Conservation (phyloP, 1,284 basidiomycete genomes). For the Somion occarium region DNA sequence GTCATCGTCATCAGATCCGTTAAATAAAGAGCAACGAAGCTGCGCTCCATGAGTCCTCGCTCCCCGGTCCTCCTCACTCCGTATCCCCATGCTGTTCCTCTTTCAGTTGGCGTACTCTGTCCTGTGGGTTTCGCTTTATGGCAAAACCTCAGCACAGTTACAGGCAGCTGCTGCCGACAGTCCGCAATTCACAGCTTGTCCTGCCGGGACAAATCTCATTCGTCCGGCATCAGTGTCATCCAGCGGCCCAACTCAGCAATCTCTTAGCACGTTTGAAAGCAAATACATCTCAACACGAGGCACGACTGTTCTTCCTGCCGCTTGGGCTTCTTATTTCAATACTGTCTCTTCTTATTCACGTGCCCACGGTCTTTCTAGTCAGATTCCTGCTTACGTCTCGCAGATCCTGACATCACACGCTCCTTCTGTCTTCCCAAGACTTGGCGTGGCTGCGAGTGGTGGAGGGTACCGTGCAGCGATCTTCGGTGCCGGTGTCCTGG, state of each 20-base stretch:
- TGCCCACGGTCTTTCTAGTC: not conserved
- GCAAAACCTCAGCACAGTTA: conserved; percentile 10
- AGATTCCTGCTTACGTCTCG: conserved; percentile 32
- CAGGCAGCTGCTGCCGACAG: conserved; percentile 20
- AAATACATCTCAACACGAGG: conserved; percentile 21
- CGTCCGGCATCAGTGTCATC: conserved; percentile 13
- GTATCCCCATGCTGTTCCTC: not conserved
- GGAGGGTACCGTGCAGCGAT: conserved; percentile 45
- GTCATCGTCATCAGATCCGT: not conserved
- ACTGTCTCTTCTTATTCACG: conserved; percentile 27
- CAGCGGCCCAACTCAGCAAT: conserved; percentile 11
- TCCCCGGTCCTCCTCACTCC: not conserved
- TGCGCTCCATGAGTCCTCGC: too few species aligned
- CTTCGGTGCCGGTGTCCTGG: conserved; percentile 45
- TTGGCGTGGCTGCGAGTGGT: conserved; percentile 42
- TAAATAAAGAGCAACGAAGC: not conserved
- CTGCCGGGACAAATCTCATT: conserved; percentile 15
- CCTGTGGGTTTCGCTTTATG: not conserved
- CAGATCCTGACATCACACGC: conserved; percentile 23
- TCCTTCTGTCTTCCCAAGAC: conserved; percentile 24
- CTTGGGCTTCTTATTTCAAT: conserved; percentile 25
- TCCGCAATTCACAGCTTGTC: conserved; percentile 18
- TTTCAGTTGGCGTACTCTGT: not conserved
- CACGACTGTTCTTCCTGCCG: conserved; percentile 20
- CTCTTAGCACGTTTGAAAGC: conserved; percentile 21